Base-by-base conservation (phyloP, 495 filamentous ascomycete species). In the Tuber borchii region DNA sequence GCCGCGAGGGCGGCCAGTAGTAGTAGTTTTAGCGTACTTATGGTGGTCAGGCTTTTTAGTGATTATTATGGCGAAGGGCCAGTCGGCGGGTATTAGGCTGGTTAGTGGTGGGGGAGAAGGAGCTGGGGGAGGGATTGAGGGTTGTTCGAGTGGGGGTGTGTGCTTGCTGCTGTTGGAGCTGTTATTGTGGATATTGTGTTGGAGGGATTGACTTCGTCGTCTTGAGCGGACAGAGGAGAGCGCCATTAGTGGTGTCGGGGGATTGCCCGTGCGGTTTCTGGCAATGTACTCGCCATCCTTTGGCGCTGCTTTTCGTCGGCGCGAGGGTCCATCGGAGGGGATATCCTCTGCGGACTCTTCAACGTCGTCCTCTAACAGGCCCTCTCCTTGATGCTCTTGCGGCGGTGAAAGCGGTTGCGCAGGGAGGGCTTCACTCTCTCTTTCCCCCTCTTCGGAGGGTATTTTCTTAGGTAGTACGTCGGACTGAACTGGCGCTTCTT, bases 221-320 rank as follows among this genome's bases (percentile, higher is more conserved):
- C 51, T 61, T 61, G 51, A 61, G 0, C 51, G 51, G 22, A 61
- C n/a, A 10, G 51, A 61, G 22, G 51, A 61, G 22, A 61, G 51
- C 26, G 51, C 51, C 51, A 61, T 26, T 26, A 61, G 10, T 31
- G 51, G 51, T 2, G 10, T n/a, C 4, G 51, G 51, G 12, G 51
- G 51, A 61, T 61, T 61, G 10, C 51, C n/a, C 22, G 51, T 61
- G 51, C 51, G 51, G 51, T 61, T 61, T 61, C 51, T 61, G n/a
- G n/a, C 8, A 61, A 61, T 22, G 51, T 61, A 61, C 12, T 22
- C 51, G n/a, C 51, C n/a, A 16, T 61, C 51, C n/a, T 5, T 31
- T 12, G 22, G 51, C 51, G 9, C 51, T 31, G n/a, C 51, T 20
- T 61, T 61, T 61, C 51, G 51, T 31, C 51, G 51, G 51, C n/a